Evolutionary conservation across 352 stramenopile genomes (phyloP).

Genomic region (Globisporangium polare): DNA sequence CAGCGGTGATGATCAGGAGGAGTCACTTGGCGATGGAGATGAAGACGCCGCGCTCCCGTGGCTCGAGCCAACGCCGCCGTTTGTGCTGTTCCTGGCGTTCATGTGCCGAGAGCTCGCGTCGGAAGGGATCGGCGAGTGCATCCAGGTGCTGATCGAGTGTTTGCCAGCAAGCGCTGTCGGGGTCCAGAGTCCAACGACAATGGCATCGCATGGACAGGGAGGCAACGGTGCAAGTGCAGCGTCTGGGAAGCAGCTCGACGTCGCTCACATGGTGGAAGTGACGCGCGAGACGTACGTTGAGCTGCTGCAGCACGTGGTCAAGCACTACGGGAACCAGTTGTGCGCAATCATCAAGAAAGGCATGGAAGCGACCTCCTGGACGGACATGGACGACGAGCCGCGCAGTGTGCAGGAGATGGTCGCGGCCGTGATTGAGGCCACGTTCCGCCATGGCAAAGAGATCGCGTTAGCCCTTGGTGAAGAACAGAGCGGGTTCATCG

Average conservation of each 20-base stretch:
- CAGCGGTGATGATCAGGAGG: not conserved
- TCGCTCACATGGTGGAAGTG: slow-evolving; percentile 75
- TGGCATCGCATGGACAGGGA: not conserved
- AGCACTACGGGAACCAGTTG: slow-evolving; percentile 58
- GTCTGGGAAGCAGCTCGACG: slow-evolving; percentile 30
- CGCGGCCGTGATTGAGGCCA: slow-evolving; percentile 48
- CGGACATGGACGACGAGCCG: slow-evolving; percentile 58
- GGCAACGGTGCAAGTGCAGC: slow-evolving; percentile 2
- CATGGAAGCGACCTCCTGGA: slow-evolving; percentile 46
- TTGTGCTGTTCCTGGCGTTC: slow-evolving; percentile 68
- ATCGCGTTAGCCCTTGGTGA: slow-evolving; percentile 59
- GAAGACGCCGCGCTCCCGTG: slow-evolving; percentile 45
- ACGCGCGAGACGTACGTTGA: slow-evolving; percentile 55
- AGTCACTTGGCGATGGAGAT: slow-evolving; percentile 12
- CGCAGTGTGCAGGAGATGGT: slow-evolving; percentile 68
- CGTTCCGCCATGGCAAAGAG: slow-evolving; percentile 56
- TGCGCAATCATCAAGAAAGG: slow-evolving; percentile 36
- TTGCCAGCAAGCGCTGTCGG: slow-evolving; percentile 33
- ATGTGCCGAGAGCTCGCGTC: slow-evolving; percentile 60
- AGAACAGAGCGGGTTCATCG: slow-evolving; percentile 47
- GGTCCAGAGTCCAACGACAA: slow-evolving; percentile 1
- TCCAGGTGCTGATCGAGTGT: slow-evolving; percentile 68
- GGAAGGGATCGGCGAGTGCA: slow-evolving; percentile 65
- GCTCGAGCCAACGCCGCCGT: slow-evolving; percentile 59
- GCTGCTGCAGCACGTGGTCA: slow-evolving; percentile 59